Evolutionary conservation across 2,329 filamentous ascomycete genomes (phyloP).

Genomic region (Clarireedia homoeocarpa): DNA sequence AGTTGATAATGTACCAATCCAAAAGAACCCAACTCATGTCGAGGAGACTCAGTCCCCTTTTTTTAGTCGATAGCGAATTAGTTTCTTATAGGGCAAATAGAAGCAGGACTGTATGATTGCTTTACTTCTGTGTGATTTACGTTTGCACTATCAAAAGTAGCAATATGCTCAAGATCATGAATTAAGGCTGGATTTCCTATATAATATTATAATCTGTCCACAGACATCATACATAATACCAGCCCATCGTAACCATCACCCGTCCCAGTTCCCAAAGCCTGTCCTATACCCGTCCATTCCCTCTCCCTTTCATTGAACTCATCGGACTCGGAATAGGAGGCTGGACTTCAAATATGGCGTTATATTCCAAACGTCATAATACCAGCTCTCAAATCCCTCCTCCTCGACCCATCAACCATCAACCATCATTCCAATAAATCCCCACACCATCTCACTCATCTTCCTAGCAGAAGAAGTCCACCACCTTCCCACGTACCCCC

Average conservation of each 20-base stretch:
- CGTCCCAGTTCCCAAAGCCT: background rate
- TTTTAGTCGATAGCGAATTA: too few relatives aligned
- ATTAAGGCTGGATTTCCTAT: too few relatives aligned
- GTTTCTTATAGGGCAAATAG: too few relatives aligned
- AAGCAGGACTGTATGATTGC: too few relatives aligned
- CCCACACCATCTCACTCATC: background rate
- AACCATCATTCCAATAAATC: background rate
- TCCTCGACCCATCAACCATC: background rate
- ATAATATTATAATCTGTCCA: too few relatives aligned
- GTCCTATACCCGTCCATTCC: background rate
- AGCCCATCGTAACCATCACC: background rate
- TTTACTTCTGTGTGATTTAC: too few relatives aligned
- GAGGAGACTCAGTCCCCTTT: too few relatives aligned
- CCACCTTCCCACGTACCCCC: background rate
- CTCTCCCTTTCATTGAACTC: background rate
- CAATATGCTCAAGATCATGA: too few relatives aligned
- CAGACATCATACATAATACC: too few relatives aligned
- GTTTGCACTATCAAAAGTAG: too few relatives aligned
- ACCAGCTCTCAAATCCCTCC: background rate
- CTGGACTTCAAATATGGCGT: background rate
- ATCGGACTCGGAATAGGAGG: background rate
- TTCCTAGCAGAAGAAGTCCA: background rate
- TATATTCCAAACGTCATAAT: background rate
- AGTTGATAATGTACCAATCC: too few relatives aligned
- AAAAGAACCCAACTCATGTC: too few relatives aligned